These are phyloP conservation scores for Ceratocystis cubensis DNA, from an alignment of 2,329 filamentous ascomycete species.

Conservation along the genomic window DNA sequence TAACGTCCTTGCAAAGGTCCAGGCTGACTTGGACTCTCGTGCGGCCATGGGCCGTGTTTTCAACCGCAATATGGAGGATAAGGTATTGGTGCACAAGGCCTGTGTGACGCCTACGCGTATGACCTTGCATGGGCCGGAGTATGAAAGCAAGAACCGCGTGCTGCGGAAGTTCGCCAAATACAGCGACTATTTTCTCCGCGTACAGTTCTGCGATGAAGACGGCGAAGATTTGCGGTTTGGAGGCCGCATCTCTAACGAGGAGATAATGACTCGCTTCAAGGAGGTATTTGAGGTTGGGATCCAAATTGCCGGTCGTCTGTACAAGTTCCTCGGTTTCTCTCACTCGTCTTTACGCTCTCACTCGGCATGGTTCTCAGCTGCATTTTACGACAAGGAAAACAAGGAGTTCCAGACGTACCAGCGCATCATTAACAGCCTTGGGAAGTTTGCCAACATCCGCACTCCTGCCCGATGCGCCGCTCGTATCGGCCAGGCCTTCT, in stretches of 20 bases:
- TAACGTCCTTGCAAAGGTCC: slow-evolving; percentile 30
- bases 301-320: slow-evolving; percentile 48
- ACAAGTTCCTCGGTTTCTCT: slow-evolving; percentile 62
- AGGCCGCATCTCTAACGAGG: slow-evolving; percentile 30
- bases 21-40: slow-evolving; percentile 29
- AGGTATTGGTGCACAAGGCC: slow-evolving; percentile 25
- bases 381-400: slow-evolving; percentile 31
- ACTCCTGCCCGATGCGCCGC: slow-evolving; percentile 46
- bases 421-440: slow-evolving; percentile 37
- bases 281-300: slow-evolving; percentile 47
- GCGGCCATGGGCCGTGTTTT: slow-evolving; percentile 21
- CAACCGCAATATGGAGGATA: slow-evolving; percentile 17
- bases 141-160: slow-evolving; percentile 57
- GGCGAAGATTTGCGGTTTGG: slow-evolving; percentile 47
- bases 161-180: slow-evolving; percentile 51
- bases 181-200: slow-evolving; percentile 53
- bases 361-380: slow-evolving; percentile 51
- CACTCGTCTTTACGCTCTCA: slow-evolving; percentile 64
- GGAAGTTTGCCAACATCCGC: slow-evolving; percentile 39
- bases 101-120: slow-evolving; percentile 48
- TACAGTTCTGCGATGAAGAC: slow-evolving; percentile 63
- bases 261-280: slow-evolving; percentile 49
- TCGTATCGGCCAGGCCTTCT: slow-evolving; percentile 55
- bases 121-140: slow-evolving; percentile 46
- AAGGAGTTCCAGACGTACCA: slow-evolving; percentile 29